phyloP scores from a whole-genome alignment of 306 rosid species.

The Fagus crenata region DNA sequence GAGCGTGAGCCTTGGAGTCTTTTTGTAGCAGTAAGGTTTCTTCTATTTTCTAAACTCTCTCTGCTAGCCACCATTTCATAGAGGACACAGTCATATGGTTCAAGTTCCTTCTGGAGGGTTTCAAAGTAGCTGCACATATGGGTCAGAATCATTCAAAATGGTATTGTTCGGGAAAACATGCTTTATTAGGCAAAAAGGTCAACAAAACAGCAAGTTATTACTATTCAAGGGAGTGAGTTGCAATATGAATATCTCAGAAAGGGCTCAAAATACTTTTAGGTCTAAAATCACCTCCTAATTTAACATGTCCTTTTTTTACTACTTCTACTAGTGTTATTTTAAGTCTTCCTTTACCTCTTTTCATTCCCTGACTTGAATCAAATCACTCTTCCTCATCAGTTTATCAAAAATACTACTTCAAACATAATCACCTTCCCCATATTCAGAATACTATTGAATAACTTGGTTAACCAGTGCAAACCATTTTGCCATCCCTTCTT shows the following conservation, averaged over 20 bases:
- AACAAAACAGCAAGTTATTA: neutral
- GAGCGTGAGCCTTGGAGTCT: constrained; percentile 54
- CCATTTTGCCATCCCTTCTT: neutral
- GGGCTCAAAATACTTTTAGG: neutral
- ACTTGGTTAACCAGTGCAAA: neutral
- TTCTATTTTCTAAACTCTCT: constrained; percentile 74
- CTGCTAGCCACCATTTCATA: constrained; percentile 96
- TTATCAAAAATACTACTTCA: neutral
- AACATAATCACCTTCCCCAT: neutral
- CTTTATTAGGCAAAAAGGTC: neutral
- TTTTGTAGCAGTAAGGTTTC: constrained; percentile 42
- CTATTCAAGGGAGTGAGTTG: neutral
- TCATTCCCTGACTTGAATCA: too few species aligned
- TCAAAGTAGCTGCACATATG: constrained; percentile 65
- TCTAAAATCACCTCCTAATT: too few species aligned
- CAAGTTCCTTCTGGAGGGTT: constrained; percentile 83
- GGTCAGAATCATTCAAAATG: constrained; percentile 18
- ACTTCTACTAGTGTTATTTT: too few species aligned
- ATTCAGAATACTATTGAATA: neutral
- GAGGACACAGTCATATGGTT: constrained; percentile 81
- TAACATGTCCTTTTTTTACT: too few species aligned
- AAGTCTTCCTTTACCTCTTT: too few species aligned
- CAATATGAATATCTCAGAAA: neutral
- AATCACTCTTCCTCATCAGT: too few species aligned
- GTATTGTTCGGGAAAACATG: neutral